Percentiles rank a stretch among this genome's conserved stretches.
phyloP scores from a whole-genome alignment of 805 yeast species.

The Torulaspora delbrueckii region DNA sequence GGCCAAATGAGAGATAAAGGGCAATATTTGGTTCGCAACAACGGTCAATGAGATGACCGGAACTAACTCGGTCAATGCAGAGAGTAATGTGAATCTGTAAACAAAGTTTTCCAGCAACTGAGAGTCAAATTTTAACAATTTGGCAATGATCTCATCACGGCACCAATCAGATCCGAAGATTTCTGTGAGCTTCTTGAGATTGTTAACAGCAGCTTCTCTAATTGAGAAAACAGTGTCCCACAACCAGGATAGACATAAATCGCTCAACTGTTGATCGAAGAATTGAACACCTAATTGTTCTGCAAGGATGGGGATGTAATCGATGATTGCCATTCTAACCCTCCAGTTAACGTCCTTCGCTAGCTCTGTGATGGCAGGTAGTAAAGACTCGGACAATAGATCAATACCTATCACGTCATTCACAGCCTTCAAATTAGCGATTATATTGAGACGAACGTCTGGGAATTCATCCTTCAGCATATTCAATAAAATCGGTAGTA shows the following conservation, averaged over 20 bases:
- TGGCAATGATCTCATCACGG: slow-evolving; percentile 70
- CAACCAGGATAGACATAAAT: slow-evolving; percentile 92
- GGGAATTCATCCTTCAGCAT: slow-evolving; percentile 97
- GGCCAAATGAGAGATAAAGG: slow-evolving; percentile 68
- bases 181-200: slow-evolving; percentile 70
- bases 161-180: slow-evolving; percentile 96
- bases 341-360: slow-evolving; percentile 98
- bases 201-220: slow-evolving; percentile 90
- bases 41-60: slow-evolving; percentile 60
- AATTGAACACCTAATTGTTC: slow-evolving; percentile 90
- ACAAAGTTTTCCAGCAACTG: slow-evolving; percentile 60
- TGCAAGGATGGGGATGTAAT: slow-evolving; percentile 91
- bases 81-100: slow-evolving; percentile 84
- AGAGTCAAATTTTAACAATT: slow-evolving; percentile 51
- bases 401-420: slow-evolving; percentile 93
- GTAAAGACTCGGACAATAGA: slow-evolving; percentile 72
- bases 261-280: slow-evolving; percentile 86
- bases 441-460: slow-evolving; percentile 91
- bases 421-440: slow-evolving; percentile 84
- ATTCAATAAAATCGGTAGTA: slow-evolving; percentile 81
- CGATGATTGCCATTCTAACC: slow-evolving; percentile 92
- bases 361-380: slow-evolving; percentile 93
- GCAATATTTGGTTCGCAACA: slow-evolving; percentile 62
- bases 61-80: slow-evolving; percentile 77
- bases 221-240: slow-evolving; percentile 98